Percentiles rank a stretch among this genome's conserved stretches.
These are phyloP conservation scores for Hemileccinum impolitum DNA, from an alignment of 768 basidiomycete genomes.

Conservation along the genomic window DNA sequence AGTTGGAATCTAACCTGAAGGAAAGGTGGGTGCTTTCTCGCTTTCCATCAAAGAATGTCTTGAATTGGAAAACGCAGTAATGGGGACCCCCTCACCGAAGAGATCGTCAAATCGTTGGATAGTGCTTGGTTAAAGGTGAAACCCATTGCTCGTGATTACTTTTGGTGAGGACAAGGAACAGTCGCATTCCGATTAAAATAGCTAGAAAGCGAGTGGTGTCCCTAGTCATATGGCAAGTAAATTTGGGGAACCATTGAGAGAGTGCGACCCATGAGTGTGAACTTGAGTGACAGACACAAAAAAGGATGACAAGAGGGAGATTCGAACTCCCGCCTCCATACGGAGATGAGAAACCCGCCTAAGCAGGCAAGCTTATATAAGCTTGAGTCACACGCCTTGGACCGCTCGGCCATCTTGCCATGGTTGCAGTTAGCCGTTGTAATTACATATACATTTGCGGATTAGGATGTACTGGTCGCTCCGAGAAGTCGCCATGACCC, in stretches of 20 bases:
- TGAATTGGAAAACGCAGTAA: not conserved
- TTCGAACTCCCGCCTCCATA: slow-evolving; percentile 34
- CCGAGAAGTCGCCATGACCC: no score
- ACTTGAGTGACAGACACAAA: not conserved
- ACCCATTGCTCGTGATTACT: slow-evolving; percentile 1
- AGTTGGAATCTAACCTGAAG: slow-evolving; percentile 31
- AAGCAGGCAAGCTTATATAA: slow-evolving; percentile 23
- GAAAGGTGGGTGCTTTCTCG: slow-evolving; percentile 2
- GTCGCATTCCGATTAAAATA: no score
- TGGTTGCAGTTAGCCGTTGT: not conserved
- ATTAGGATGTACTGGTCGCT: not conserved
- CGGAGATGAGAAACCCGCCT: slow-evolving; percentile 31
- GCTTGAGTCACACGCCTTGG: slow-evolving; percentile 64
- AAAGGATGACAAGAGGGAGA: slow-evolving; percentile 33
- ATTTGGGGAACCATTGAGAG: no score
- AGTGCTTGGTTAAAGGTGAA: slow-evolving; percentile 8
- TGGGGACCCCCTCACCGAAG: slow-evolving; percentile 4
- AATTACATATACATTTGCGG: not conserved
- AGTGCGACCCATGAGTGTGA: no score
- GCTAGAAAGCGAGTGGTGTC: no score
- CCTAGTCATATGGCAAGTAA: no score
- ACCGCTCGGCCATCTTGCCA: slow-evolving; percentile 61
- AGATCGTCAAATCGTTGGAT: slow-evolving; percentile 1
- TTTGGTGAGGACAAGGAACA: not conserved
- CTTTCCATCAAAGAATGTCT: not conserved